Percentiles rank a stretch among this genome's conserved stretches.
Conservation (phyloP, 192 early-diverging fungal genomes). For the Linnemannia elongata region DNA sequence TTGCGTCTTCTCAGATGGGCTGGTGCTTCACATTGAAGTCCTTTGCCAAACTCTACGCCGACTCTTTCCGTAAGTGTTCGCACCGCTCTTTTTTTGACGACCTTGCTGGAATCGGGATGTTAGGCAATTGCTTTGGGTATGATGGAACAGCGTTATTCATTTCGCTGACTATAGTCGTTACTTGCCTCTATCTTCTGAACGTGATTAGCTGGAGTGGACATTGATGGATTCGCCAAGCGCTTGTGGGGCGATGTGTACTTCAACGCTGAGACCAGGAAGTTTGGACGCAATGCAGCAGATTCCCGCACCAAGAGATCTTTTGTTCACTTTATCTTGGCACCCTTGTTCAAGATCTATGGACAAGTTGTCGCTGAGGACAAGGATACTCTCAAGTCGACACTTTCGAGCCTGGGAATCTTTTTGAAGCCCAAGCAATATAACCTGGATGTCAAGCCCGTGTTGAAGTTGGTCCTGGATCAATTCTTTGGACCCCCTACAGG, state of each 20-base stretch:
- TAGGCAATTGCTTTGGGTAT: too few relatives aligned
- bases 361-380: conserved; percentile 88
- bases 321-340: conserved; percentile 96
- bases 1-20: conserved; percentile 90
- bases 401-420: conserved; percentile 85
- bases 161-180: neutral
- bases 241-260: conserved; percentile 98
- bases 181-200: neutral
- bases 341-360: conserved; percentile 93
- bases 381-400: conserved; percentile 74
- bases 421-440: conserved; percentile 82
- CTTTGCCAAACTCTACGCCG: conserved; percentile 92
- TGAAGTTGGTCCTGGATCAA: conserved; percentile 83
- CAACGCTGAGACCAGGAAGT: conserved; percentile 82
- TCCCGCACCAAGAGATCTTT: conserved; percentile 82
- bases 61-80: conserved; percentile 72
- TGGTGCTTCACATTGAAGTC: conserved; percentile 95
- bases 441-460: conserved; percentile 88
- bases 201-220: conserved; percentile 69
- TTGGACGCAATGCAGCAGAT: conserved; percentile 78
- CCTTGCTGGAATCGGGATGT: too few relatives aligned
- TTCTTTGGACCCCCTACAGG: conserved; percentile 93
- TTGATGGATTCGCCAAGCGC: conserved; percentile 87
- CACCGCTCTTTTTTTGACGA: neutral
- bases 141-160: neutral